These are phyloP conservation scores for Talaromyces proteolyticus DNA, from an alignment of 495 filamentous ascomycete species.

Conservation along the genomic window DNA sequence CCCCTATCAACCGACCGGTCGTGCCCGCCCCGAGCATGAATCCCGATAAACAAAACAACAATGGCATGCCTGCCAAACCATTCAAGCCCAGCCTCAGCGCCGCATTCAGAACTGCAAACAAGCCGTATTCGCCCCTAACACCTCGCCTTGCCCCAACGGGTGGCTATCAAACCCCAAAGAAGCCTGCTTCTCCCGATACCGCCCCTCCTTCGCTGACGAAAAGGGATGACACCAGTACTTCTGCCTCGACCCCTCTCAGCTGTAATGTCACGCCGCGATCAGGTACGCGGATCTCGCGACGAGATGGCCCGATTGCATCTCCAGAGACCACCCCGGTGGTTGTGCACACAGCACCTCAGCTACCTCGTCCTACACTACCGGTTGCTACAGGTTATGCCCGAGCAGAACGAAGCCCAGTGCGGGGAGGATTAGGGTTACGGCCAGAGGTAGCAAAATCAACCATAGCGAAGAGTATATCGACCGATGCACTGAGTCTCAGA, in stretches of 20 bases:
- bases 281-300: conserved; percentile 57
- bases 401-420: conserved; percentile 32
- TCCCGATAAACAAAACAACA: conserved; percentile 48
- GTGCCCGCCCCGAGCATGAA: conserved; percentile 37
- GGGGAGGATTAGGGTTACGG: conserved; percentile 21
- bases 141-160: conserved; percentile 43
- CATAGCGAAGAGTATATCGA: conserved; percentile 30
- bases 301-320: conserved; percentile 57
- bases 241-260: conserved; percentile 49
- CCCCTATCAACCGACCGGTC: conserved; percentile 9
- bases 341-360: conserved; percentile 23
- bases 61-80: conserved; percentile 37
- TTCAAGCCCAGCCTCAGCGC: conserved; percentile 46
- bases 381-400: conserved; percentile 18
- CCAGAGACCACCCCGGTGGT: conserved; percentile 48
- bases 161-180: conserved; percentile 24
- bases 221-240: conserved; percentile 41
- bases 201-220: conserved; percentile 23
- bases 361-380: conserved; percentile 24
- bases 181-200: conserved; percentile 21
- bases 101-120: conserved; percentile 33
- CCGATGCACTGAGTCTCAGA: conserved; percentile 5
- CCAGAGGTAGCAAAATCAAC: conserved; percentile 24
- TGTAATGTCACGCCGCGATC: conserved; percentile 70
- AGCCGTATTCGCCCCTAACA: conserved; percentile 32